Conservation (phyloP, 805 yeast genomes). For the Tetrapisispora taiwanensis region DNA sequence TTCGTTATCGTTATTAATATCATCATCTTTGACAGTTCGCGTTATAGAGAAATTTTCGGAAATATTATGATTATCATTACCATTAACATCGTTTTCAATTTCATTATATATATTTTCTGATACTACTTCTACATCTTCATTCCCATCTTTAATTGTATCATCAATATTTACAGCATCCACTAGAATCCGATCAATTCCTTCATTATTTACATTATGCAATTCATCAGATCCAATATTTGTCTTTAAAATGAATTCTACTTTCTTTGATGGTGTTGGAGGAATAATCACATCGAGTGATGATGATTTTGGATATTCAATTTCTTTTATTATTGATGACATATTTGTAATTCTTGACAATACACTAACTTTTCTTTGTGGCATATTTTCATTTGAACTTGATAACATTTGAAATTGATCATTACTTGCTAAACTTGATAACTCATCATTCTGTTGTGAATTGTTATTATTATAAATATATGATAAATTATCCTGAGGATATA, state of each 20-base stretch:
- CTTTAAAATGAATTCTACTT: slow-evolving; percentile 37
- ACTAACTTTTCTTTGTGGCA: slow-evolving; percentile 5
- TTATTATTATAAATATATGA: neutral
- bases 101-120: too few relatives aligned
- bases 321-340: slow-evolving; percentile 21
- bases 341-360: slow-evolving; percentile 14
- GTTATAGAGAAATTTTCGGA: neutral
- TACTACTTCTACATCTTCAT: too few relatives aligned
- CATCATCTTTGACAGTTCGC: neutral
- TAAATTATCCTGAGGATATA: slow-evolving; percentile 23
- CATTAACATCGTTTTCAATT: neutral
- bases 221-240: slow-evolving; percentile 21
- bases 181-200: neutral
- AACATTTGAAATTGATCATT: neutral
- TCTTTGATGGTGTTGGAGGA: slow-evolving; percentile 63
- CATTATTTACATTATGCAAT: neutral
- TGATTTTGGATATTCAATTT: slow-evolving; percentile 36
- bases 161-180: too few relatives aligned
- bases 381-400: neutral
- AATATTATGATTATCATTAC: neutral
- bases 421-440: neutral
- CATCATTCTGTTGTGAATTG: neutral
- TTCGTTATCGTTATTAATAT: too few relatives aligned
- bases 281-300: slow-evolving; percentile 36
- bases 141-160: too few relatives aligned